A percentile compares a stretch with the other conserved stretches of the same genome.
Evolutionary conservation across 2,329 filamentous ascomycete species (phyloP).

Genomic region (Alternaria metachromatica): DNA sequence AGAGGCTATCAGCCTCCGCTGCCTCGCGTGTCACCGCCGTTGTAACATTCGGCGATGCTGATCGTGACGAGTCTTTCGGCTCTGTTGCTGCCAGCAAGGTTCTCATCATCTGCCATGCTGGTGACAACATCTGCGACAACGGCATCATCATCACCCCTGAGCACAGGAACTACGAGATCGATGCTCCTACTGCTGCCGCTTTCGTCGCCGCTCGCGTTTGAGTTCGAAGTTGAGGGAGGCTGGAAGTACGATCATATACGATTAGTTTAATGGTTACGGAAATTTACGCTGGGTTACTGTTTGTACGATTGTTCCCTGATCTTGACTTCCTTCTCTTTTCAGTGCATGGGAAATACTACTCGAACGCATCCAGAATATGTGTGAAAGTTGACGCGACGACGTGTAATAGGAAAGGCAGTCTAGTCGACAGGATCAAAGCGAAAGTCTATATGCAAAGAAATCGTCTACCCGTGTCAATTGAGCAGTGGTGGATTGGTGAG

Average conservation of each 20-base stretch:
- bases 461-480: too few species aligned
- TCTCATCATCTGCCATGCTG: conserved; percentile 45
- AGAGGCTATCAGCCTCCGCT: conserved; percentile 29
- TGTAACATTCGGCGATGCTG: conserved; percentile 49
- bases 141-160: conserved; percentile 30
- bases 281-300: background rate
- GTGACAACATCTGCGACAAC: conserved; percentile 46
- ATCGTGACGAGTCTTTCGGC: conserved; percentile 41
- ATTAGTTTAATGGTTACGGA: background rate
- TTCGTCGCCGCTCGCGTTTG: conserved; percentile 30
- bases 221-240: background rate
- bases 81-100: conserved; percentile 37
- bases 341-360: background rate
- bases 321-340: background rate
- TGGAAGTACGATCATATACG: background rate
- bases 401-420: background rate
- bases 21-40: conserved; percentile 35
- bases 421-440: background rate
- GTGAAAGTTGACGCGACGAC: too few species aligned
- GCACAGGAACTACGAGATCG: conserved; percentile 35
- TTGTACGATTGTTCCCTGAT: background rate
- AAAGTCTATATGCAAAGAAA: background rate
- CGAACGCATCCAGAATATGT: background rate
- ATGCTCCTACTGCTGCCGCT: conserved; percentile 30
- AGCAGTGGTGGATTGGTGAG: background rate